Conservation (phyloP, 441 rosid genomes). For the Oxalis stricta region DNA sequence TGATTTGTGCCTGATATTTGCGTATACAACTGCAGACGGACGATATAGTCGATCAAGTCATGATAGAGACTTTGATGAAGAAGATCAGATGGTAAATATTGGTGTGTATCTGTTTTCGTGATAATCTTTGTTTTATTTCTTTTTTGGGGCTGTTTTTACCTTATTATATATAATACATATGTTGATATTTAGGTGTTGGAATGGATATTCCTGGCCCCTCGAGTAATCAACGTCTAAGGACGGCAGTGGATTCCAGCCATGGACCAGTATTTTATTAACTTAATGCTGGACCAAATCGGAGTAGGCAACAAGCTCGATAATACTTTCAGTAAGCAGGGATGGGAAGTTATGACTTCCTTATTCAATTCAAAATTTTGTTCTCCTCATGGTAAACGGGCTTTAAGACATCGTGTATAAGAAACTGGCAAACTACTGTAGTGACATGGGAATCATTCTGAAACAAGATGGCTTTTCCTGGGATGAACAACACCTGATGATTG, state of each 20-base stretch:
- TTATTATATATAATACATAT: background rate
- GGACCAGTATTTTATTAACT: constrained; percentile 68
- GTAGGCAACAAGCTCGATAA: constrained; percentile 47
- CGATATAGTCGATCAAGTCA: constrained; percentile 89
- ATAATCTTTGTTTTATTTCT: background rate
- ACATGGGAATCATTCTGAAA: constrained; percentile 35
- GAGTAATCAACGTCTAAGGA: constrained; percentile 39
- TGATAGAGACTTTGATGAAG: constrained; percentile 69
- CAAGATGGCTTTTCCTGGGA: constrained; percentile 75
- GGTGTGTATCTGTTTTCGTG: constrained; percentile 25
- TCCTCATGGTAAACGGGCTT: constrained; percentile 64
- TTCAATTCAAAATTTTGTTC: constrained; percentile 57
- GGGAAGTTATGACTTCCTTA: constrained; percentile 60
- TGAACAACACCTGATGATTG: constrained; percentile 32
- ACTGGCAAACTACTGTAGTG: constrained; percentile 45
- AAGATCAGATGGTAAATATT: constrained; percentile 32
- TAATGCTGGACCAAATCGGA: constrained; percentile 67
- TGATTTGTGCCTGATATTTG: constrained; percentile 69
- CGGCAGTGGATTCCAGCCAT: constrained; percentile 64
- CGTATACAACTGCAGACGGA: constrained; percentile 76
- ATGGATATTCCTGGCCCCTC: constrained; percentile 12
- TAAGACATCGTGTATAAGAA: constrained; percentile 72
- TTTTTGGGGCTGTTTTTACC: background rate
- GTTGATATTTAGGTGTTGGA: constrained; percentile 34
- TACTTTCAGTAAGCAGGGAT: constrained; percentile 59